A percentile compares a stretch with the other conserved stretches of the same genome.
Evolutionary conservation across 768 basidiomycete genomes (phyloP).

Genomic region (Daedaleopsis nitida): DNA sequence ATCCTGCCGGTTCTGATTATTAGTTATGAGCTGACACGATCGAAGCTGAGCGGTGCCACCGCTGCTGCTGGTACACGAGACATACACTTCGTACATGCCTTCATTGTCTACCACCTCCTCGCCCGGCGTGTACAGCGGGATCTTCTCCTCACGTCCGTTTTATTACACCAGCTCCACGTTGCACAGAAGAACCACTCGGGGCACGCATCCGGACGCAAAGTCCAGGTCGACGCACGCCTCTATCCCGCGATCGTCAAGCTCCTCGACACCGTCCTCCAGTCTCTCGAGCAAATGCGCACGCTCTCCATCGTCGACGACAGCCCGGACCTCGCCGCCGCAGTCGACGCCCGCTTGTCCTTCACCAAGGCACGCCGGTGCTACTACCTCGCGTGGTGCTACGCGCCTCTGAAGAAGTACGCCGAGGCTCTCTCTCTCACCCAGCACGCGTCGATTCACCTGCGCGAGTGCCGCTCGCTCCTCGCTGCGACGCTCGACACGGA

Average conservation of each 20-base stretch:
- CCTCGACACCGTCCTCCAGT: constrained; percentile 84
- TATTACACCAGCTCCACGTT: constrained; percentile 40
- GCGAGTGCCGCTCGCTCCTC: constrained; percentile 63
- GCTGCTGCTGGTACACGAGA: constrained; percentile 59
- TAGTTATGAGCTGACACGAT: not conserved
- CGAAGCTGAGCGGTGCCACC: constrained; percentile 45
- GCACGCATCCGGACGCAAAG: constrained; percentile 30
- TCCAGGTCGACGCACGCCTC: constrained; percentile 68
- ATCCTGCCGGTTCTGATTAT: not conserved
- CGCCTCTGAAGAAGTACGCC: constrained; percentile 66
- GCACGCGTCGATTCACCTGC: constrained; percentile 70
- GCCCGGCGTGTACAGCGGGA: constrained; percentile 89
- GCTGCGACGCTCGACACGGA: constrained; percentile 40
- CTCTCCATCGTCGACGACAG: constrained; percentile 88
- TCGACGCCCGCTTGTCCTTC: constrained; percentile 75
- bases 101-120: constrained; percentile 85
- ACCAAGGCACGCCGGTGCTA: constrained; percentile 78
- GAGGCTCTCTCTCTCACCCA: constrained; percentile 73
- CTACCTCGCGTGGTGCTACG: constrained; percentile 78
- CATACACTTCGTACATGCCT: constrained; percentile 83
- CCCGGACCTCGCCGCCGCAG: constrained; percentile 75
- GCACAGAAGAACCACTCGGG: constrained; percentile 10
- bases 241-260: constrained; percentile 88
- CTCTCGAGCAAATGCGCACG: constrained; percentile 79
- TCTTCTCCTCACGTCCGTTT: constrained; percentile 71